Evolutionary conservation across 1,139 yeast genomes (phyloP).

Genomic region (Meyerozyma guilliermondii): DNA sequence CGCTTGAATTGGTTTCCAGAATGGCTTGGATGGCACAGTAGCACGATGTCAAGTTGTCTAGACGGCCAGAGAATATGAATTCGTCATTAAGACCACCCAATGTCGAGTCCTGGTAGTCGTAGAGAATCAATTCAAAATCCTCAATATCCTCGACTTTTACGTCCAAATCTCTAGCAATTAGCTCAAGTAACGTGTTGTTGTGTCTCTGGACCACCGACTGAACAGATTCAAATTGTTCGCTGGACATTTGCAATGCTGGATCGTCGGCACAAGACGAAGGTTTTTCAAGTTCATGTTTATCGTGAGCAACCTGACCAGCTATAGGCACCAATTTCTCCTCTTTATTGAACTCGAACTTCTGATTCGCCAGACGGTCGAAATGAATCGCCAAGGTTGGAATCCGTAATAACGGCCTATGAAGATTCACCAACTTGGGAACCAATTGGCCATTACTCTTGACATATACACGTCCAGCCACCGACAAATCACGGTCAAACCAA

Average conservation of each 20-base stretch:
- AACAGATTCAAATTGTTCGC: slow-evolving; percentile 60
- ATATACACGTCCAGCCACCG: slow-evolving; percentile 89
- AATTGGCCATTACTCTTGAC: slow-evolving; percentile 48
- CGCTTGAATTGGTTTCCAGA: slow-evolving; percentile 45
- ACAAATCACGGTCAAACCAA: slow-evolving; percentile 91
- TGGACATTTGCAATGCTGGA: slow-evolving; percentile 38
- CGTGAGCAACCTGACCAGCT: slow-evolving; percentile 58
- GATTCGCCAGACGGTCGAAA: slow-evolving; percentile 69
- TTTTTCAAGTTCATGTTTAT: slow-evolving; percentile 23
- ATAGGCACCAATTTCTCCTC: slow-evolving; percentile 86
- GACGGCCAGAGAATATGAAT: slow-evolving; percentile 87
- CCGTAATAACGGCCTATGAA: slow-evolving; percentile 78
- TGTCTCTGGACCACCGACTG: slow-evolving; percentile 70
- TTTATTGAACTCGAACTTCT: slow-evolving; percentile 82
- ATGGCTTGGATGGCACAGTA: slow-evolving; percentile 73
- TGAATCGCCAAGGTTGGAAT: slow-evolving; percentile 96
- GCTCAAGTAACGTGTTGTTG: slow-evolving; percentile 59
- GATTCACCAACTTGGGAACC: slow-evolving; percentile 67
- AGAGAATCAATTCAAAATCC: slow-evolving; percentile 87
- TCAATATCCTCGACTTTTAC: slow-evolving; percentile 54
- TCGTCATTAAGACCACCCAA: slow-evolving; percentile 89
- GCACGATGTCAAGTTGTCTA: slow-evolving; percentile 87
- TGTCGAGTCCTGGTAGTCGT: slow-evolving; percentile 76
- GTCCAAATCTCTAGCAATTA: slow-evolving; percentile 62
- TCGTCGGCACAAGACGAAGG: slow-evolving; percentile 42